Conservation (phyloP, 176 grass and related monocot species). For the Triticum timopheevii region DNA sequence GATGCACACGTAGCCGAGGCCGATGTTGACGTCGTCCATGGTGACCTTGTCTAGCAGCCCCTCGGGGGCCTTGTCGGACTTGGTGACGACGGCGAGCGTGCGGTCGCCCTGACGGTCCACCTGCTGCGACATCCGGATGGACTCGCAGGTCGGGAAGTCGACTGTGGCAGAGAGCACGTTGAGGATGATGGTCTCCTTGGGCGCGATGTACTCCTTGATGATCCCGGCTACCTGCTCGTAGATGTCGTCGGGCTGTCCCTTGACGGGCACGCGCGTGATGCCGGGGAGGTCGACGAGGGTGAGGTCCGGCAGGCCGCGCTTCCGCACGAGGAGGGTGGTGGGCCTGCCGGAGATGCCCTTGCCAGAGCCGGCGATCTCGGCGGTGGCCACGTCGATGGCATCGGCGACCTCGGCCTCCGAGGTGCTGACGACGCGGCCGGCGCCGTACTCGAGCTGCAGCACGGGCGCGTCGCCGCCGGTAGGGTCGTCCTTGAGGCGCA, state of each 20-base stretch:
- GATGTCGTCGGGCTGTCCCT: constrained; percentile 54
- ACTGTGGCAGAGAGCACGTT: constrained; percentile 64
- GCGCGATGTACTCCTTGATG: constrained; percentile 53
- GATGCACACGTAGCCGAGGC: constrained; percentile 70
- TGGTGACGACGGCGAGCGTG: constrained; percentile 72
- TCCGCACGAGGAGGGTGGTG: constrained; percentile 56
- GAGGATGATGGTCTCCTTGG: constrained; percentile 64
- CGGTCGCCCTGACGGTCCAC: constrained; percentile 58
- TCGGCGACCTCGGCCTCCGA: constrained; percentile 26
- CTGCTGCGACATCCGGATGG: constrained; percentile 65
- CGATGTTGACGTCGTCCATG: constrained; percentile 59
- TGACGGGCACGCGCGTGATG: constrained; percentile 62
- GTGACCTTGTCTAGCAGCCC: constrained; percentile 71
- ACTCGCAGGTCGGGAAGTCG: constrained; percentile 73
- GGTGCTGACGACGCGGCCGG: constrained; percentile 35
- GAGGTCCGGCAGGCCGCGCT: constrained; percentile 54
- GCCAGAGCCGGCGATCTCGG: constrained; percentile 44
- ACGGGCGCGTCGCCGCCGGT: neutral
- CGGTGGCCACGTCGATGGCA: constrained; percentile 37
- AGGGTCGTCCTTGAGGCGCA: constrained; percentile 61
- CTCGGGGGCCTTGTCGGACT: constrained; percentile 51
- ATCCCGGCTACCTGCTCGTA: constrained; percentile 61
- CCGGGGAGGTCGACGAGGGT: constrained; percentile 63
- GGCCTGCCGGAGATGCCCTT: constrained; percentile 62
- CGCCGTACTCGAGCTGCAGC: constrained; percentile 44